Evolutionary conservation across 2,329 filamentous ascomycete genomes (phyloP), one percentile per base, ranked within the genome.

Genomic region (Cladorrhinum sp.): DNA sequence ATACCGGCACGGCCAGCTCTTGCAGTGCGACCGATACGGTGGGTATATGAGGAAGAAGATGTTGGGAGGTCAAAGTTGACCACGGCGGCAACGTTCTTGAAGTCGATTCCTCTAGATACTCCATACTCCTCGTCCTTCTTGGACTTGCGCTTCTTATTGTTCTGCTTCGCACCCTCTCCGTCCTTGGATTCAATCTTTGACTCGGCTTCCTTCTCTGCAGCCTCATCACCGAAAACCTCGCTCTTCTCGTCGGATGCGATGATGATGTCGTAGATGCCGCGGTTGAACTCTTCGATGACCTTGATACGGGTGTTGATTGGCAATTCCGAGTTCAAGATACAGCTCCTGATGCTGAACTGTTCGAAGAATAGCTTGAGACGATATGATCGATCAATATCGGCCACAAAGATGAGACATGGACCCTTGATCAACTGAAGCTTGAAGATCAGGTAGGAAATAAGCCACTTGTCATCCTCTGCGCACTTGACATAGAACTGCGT

Each of bases 221-320:
- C 70, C 39, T 71, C 72, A 36, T 77, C 75, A 20, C 70, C 72
- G 58, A 75, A 68, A 20, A 74, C 62, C 59, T 74, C 71, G 64
- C 70, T 70, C 63, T 70, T 70, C 66, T 75, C 74, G 52, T 99
- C 95, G 0, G 92, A 93, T 0, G 95, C 95, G 69, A 99, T 96
- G 67, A 99, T 93, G 64, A 98, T 97, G 69, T 99, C 94, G 80
- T 99, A 99, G 6, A 98, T 87, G 57, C 91, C 67, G 30, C 91
- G 90, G 79, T 98, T 99, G 77, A 99, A 99, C 73, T 98, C 92
- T 69, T 98, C 90, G 2, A 99, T 94, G 1, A 96, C 92, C 72
- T 99, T 94, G 42, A 97, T 86, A 62, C 95, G 84, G 1, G 91
- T 95, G 71, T 97, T 97, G 66, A 98, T 88, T 0, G 95, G 95